Percentiles rank a stretch among this genome's conserved stretches.
These are phyloP conservation scores for Diaporthe eres DNA, from an alignment of 2,329 filamentous ascomycete genomes.

Conservation along the genomic window DNA sequence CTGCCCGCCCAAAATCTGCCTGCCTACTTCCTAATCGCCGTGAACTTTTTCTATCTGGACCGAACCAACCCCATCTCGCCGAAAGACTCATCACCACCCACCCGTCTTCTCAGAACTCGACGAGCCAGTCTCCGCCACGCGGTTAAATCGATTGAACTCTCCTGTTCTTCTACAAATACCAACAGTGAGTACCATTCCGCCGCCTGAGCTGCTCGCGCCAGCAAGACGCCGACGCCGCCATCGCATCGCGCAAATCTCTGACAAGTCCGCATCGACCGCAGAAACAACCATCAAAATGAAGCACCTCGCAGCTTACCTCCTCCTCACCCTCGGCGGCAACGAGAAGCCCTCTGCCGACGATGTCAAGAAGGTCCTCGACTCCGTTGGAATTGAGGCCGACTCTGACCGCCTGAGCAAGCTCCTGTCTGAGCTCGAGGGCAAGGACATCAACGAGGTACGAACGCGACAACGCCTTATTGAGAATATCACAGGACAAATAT, in stretches of 20 bases:
- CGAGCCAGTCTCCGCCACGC: constrained; percentile 99
- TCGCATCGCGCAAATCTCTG: constrained; percentile 14
- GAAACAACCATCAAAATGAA: constrained; percentile 85
- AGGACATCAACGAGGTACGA: constrained; percentile 92
- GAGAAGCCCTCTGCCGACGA: constrained; percentile 86
- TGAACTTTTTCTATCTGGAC: constrained; percentile 47
- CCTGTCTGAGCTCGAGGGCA: constrained; percentile 91
- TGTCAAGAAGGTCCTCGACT: constrained; percentile 89
- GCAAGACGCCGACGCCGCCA: constrained; percentile 20
- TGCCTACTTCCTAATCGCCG: constrained; percentile 10
- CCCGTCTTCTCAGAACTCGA: constrained; percentile 78
- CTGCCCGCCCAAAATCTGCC: constrained; percentile 46
- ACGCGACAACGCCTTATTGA: neutral
- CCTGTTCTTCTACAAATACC: constrained; percentile 72
- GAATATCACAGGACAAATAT: constrained; percentile 41
- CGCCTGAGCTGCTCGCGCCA: constrained; percentile 33
- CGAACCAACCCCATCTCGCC: constrained; percentile 37
- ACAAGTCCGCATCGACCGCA: neutral
- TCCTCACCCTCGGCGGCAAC: constrained; percentile 95
- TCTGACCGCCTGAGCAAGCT: constrained; percentile 87
- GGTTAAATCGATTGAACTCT: constrained; percentile 99
- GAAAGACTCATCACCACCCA: constrained; percentile 49
- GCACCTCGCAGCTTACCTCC: constrained; percentile 99
- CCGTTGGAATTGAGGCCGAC: constrained; percentile 96
- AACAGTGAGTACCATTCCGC: constrained; percentile 43